Conservation (phyloP, 2,329 filamentous ascomycete species). For the Verticillium isaacii region DNA sequence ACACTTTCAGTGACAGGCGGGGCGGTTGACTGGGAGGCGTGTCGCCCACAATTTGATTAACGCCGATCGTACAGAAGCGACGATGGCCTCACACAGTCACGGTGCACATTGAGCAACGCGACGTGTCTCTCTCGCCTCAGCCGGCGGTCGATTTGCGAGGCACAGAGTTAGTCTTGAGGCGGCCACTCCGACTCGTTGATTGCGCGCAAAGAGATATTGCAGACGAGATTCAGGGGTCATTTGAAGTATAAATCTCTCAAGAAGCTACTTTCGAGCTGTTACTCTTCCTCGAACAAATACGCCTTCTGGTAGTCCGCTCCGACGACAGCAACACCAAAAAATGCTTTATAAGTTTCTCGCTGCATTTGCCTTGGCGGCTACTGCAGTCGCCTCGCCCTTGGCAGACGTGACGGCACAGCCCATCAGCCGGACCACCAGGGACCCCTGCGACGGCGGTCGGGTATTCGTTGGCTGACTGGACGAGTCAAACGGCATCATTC, state of each 20-base stretch:
- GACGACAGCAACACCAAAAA: not conserved
- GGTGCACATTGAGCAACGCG: not conserved
- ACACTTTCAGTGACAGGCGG: too few relatives aligned
- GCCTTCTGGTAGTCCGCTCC: too few relatives aligned
- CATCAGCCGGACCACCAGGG: not conserved
- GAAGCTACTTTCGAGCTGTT: too few relatives aligned
- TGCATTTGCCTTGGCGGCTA: not conserved
- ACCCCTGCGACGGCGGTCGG: not conserved
- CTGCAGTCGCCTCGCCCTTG: not conserved
- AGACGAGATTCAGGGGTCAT: too few relatives aligned
- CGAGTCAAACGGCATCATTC: not conserved
- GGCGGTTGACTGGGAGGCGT: too few relatives aligned
- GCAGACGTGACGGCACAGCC: not conserved
- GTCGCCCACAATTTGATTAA: too few relatives aligned
- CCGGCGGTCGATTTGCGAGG: not conserved
- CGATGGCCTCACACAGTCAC: too few relatives aligned
- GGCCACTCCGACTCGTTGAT: not conserved
- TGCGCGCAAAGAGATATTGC: too few relatives aligned
- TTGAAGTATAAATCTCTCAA: too few relatives aligned
- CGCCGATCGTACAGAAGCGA: too few relatives aligned
- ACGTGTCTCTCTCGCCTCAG: not conserved
- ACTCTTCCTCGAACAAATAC: too few relatives aligned
- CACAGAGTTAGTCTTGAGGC: not conserved
- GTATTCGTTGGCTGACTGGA: not conserved
- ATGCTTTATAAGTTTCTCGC: not conserved